phyloP scores from a whole-genome alignment of 2,329 filamentous ascomycete genomes.

The Fusarium sulawesiense region DNA sequence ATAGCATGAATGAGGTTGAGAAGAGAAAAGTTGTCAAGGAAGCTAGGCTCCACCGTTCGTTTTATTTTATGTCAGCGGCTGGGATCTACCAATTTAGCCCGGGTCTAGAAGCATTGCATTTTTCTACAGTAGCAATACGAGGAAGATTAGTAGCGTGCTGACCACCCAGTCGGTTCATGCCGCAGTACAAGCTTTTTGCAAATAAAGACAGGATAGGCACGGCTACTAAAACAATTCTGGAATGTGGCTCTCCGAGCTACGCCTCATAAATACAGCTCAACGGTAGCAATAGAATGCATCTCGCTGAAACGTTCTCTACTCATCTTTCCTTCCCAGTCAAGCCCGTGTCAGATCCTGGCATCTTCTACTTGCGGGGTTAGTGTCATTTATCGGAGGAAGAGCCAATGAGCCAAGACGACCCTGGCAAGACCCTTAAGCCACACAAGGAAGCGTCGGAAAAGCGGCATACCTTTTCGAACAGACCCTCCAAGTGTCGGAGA shows the following conservation, averaged over 20 bases:
- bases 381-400: background rate
- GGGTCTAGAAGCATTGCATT: background rate
- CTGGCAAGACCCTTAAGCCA: background rate
- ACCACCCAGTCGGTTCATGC: background rate
- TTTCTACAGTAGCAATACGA: background rate
- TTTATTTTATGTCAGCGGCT: background rate
- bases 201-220: background rate
- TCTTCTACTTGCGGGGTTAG: background rate
- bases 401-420: background rate
- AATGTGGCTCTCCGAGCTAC: background rate
- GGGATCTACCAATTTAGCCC: background rate
- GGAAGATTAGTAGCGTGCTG: background rate
- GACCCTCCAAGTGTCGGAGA: background rate
- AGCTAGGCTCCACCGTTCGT: background rate
- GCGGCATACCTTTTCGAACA: background rate
- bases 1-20: background rate
- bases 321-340: background rate
- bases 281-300: background rate
- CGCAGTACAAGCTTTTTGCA: background rate
- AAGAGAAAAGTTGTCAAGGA: background rate
- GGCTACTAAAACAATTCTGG: background rate
- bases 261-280: background rate
- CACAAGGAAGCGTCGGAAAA: background rate
- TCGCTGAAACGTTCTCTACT: background rate
- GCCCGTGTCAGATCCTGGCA: background rate